phyloP scores from a whole-genome alignment of 805 yeast species.

The Pichia gijzeniarum region DNA sequence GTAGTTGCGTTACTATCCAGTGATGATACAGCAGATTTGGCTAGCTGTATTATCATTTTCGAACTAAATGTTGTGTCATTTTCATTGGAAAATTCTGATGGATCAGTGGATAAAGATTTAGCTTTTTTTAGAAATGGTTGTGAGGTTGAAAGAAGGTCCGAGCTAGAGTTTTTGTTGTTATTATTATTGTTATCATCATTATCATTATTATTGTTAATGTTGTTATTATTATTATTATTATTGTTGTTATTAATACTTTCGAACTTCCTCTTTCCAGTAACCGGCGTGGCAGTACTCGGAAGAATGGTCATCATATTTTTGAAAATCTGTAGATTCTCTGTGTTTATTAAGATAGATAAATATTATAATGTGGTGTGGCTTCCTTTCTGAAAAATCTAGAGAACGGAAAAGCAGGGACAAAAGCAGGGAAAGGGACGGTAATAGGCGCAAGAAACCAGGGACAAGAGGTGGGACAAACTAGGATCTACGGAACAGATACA shows the following conservation, averaged over 20 bases:
- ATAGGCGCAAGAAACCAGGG: too few species aligned
- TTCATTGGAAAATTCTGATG: background rate
- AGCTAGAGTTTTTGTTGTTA: background rate
- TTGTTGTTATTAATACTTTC: background rate
- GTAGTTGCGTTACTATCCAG: slow-evolving; percentile 42
- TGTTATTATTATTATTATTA: background rate
- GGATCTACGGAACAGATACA: too few species aligned
- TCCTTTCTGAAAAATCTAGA: too few species aligned
- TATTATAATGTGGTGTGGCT: background rate
- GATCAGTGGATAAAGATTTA: background rate
- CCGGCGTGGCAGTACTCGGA: background rate
- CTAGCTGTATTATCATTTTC: slow-evolving; percentile 29
- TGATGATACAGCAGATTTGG: slow-evolving; percentile 63
- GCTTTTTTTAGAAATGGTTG: background rate
- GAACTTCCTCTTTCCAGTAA: slow-evolving; percentile 2
- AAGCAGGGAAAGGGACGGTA: too few species aligned
- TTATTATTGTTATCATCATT: too few species aligned
- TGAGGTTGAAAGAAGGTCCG: background rate
- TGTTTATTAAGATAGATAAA: background rate
- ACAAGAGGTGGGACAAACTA: too few species aligned
- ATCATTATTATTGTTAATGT: background rate
- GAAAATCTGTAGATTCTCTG: background rate
- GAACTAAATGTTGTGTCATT: slow-evolving; percentile 1
- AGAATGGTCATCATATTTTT: slow-evolving; percentile 8
- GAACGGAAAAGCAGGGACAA: background rate